These are phyloP conservation scores for Leavenworthia alabamica DNA, from an alignment of 345 rosid genomes.

Conservation along the genomic window DNA sequence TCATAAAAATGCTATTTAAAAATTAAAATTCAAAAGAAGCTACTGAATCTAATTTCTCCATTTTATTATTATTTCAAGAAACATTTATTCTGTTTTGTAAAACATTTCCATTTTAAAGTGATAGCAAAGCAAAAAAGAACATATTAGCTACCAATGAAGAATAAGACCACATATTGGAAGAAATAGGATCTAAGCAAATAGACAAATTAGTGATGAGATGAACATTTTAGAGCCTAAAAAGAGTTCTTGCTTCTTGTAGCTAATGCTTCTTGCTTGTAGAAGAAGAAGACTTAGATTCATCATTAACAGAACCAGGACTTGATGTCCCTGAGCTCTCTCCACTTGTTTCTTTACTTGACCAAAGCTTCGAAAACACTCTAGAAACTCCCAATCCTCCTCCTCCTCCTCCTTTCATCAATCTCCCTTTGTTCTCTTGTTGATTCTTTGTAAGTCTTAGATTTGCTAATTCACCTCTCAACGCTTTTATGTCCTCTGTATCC, in stretches of 20 bases:
- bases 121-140: background rate
- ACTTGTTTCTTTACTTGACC: constrained; percentile 58
- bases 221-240: constrained; percentile 10
- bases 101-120: too few relatives aligned
- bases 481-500: constrained; percentile 61
- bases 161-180: constrained; percentile 1
- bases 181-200: constrained; percentile 2
- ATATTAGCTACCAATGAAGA: background rate
- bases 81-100: background rate
- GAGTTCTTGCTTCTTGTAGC: background rate
- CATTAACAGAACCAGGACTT: constrained; percentile 65
- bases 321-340: constrained; percentile 72
- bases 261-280: constrained; percentile 51
- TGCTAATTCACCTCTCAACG: constrained; percentile 64
- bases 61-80: constrained; percentile 14
- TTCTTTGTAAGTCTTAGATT: constrained; percentile 37
- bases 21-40: too few relatives aligned
- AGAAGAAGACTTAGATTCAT: constrained; percentile 64
- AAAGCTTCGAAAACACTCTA: constrained; percentile 50
- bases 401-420: constrained; percentile 40
- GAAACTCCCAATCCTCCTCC: constrained; percentile 57
- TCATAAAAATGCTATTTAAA: too few relatives aligned
- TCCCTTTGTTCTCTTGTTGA: constrained; percentile 34
- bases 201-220: constrained; percentile 2
- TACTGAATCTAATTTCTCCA: background rate